Percentiles rank a stretch among this genome's conserved stretches.
These are phyloP conservation scores for Ettlia oleoabundans DNA, from an alignment of 139 green algal species.

Conservation along the genomic window DNA sequence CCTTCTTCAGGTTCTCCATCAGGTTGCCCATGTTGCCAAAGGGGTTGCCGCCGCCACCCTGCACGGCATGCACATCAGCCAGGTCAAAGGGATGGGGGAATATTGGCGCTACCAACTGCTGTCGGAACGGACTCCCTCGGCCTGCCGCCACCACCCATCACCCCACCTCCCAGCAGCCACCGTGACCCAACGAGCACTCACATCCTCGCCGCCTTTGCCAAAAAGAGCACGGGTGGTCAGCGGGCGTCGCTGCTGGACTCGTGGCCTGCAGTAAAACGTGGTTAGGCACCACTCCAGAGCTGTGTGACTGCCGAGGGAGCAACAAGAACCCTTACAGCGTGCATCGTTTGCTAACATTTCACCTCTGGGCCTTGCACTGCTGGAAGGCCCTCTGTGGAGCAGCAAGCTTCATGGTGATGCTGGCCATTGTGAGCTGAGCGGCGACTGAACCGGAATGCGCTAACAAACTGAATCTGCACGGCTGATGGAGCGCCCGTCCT, in stretches of 20 bases:
- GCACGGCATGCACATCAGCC: no score
- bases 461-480: no score
- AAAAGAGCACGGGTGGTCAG: slow-evolving; percentile 47
- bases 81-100: no score
- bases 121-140: not conserved
- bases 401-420: not conserved
- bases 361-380: not conserved
- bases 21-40: slow-evolving; percentile 86
- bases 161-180: not conserved
- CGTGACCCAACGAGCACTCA: not conserved
- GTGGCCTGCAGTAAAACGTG: slow-evolving; percentile 37
- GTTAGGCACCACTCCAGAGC: no score
- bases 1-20: slow-evolving; percentile 94
- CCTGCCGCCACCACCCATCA: not conserved
- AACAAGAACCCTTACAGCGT: not conserved
- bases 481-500: no score
- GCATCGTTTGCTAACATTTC: not conserved
- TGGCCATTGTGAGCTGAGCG: no score
- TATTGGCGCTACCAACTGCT: no score
- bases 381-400: not conserved
- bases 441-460: no score
- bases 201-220: slow-evolving; percentile 57
- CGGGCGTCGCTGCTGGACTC: not conserved
- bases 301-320: no score
- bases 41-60: slow-evolving; percentile 59